Percentiles rank a stretch among this genome's conserved stretches.
phyloP scores from a whole-genome alignment of 176 grass and related monocot species.

The Bolboschoenus planiculmis region DNA sequence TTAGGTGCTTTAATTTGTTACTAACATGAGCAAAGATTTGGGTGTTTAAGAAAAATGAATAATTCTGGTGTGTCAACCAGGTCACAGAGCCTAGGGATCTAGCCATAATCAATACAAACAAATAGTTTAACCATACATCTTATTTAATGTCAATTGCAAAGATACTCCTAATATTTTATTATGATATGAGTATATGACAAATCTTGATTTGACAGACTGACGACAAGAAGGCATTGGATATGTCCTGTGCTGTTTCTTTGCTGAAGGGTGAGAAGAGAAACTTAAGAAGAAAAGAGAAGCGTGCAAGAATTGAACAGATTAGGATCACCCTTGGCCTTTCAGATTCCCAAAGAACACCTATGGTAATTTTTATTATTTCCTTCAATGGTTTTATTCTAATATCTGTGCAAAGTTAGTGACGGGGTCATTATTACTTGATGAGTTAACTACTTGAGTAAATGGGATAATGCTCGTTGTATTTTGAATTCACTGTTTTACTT shows the following conservation, averaged over 20 bases:
- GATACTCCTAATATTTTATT: not conserved
- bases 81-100: too few relatives aligned
- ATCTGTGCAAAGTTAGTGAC: not conserved
- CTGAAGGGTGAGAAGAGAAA: slow-evolving; percentile 78
- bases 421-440: not conserved
- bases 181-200: not conserved
- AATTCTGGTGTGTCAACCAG: not conserved
- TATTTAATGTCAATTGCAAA: too few relatives aligned
- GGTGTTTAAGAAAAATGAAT: not conserved
- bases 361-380: slow-evolving; percentile 41
- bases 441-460: not conserved
- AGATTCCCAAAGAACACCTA: slow-evolving; percentile 92
- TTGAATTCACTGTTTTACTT: not conserved
- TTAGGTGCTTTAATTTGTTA: too few relatives aligned
- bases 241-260: slow-evolving; percentile 63
- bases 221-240: slow-evolving; percentile 50
- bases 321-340: slow-evolving; percentile 92
- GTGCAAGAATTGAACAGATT: slow-evolving; percentile 93
- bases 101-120: too few relatives aligned
- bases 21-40: not conserved
- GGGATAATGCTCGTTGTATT: not conserved
- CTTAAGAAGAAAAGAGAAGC: slow-evolving; percentile 93
- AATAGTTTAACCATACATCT: too few relatives aligned
- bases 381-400: slow-evolving; percentile 4
- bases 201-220: slow-evolving; percentile 39